phyloP scores from a whole-genome alignment of 2,329 filamentous ascomycete species.

The Westerdykella aurantiaca region DNA sequence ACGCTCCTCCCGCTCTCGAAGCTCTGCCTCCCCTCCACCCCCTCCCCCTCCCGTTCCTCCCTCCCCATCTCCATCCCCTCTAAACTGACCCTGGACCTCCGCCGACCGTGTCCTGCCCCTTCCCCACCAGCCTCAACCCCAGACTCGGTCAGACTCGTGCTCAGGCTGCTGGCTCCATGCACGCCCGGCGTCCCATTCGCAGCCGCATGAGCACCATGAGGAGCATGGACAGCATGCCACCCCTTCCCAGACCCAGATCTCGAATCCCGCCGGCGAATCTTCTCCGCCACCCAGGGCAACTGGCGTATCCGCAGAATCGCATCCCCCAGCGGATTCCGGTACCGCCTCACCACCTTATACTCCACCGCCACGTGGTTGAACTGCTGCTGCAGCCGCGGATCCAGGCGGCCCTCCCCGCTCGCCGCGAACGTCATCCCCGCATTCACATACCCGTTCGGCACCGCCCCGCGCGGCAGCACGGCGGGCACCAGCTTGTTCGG shows the following conservation, averaged over 20 bases:
- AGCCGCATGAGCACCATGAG: background rate
- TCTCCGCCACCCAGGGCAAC: constrained; percentile 43
- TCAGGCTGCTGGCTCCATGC: constrained; percentile 25
- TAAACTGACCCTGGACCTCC: constrained; percentile 28
- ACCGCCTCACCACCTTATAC: constrained; percentile 66
- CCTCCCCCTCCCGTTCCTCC: constrained; percentile 18
- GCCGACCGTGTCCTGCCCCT: constrained; percentile 5
- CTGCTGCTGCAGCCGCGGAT: constrained; percentile 59
- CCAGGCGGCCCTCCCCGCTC: constrained; percentile 40
- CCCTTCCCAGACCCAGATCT: background rate
- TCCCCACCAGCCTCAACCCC: constrained; percentile 23
- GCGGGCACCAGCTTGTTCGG: constrained; percentile 47
- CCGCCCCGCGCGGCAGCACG: constrained; percentile 33
- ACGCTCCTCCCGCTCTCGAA: constrained; percentile 20
- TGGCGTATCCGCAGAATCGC: constrained; percentile 53
- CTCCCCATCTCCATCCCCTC: constrained; percentile 13
- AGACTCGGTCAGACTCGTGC: constrained; percentile 27
- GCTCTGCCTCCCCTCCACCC: constrained; percentile 21
- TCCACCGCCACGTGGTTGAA: constrained; percentile 67
- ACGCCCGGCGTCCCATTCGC: constrained; percentile 4
- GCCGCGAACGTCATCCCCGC: constrained; percentile 33
- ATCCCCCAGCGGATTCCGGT: constrained; percentile 64
- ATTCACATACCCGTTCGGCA: constrained; percentile 25
- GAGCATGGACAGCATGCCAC: background rate
- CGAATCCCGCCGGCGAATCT: constrained; percentile 16